These are phyloP conservation scores for Asterochloris sp. DNA, from an alignment of 139 green algal species.

Conservation along the genomic window DNA sequence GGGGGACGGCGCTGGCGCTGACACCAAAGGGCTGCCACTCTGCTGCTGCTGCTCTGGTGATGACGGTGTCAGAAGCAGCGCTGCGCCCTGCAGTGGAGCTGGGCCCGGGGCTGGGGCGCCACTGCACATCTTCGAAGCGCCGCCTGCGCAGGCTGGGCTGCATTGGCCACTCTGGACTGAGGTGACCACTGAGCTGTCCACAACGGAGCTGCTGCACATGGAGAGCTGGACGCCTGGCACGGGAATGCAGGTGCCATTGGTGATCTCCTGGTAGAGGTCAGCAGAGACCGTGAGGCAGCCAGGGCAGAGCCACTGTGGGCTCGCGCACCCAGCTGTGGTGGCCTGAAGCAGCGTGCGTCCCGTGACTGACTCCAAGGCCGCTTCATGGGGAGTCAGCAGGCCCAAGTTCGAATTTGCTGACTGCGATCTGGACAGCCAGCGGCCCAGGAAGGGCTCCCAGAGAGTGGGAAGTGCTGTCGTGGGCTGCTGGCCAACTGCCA, in stretches of 20 bases:
- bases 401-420: too few species aligned
- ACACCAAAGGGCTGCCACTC: too few species aligned
- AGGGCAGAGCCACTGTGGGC: constrained; percentile 9
- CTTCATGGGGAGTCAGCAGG: too few species aligned
- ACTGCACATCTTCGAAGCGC: neutral
- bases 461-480: too few species aligned
- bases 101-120: too few species aligned
- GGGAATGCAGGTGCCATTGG: constrained; percentile 7
- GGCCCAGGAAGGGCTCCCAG: too few species aligned
- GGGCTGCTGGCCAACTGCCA: too few species aligned
- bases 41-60: too few species aligned
- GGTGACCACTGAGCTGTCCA: constrained; percentile 1
- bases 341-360: neutral
- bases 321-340: constrained; percentile 6
- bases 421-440: too few species aligned
- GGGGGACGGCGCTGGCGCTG: too few species aligned
- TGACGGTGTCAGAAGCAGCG: too few species aligned
- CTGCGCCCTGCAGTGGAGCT: too few species aligned
- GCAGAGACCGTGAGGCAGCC: constrained; percentile 8
- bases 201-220: constrained; percentile 1
- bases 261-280: constrained; percentile 1
- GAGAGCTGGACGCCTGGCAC: constrained; percentile 14
- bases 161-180: constrained; percentile 1
- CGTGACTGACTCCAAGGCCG: neutral
- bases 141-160: neutral